A percentile compares a stretch with the other conserved stretches of the same genome.
These are phyloP conservation scores for Picochlorum sp. DNA, from an alignment of 139 green algal species.

Conservation along the genomic window DNA sequence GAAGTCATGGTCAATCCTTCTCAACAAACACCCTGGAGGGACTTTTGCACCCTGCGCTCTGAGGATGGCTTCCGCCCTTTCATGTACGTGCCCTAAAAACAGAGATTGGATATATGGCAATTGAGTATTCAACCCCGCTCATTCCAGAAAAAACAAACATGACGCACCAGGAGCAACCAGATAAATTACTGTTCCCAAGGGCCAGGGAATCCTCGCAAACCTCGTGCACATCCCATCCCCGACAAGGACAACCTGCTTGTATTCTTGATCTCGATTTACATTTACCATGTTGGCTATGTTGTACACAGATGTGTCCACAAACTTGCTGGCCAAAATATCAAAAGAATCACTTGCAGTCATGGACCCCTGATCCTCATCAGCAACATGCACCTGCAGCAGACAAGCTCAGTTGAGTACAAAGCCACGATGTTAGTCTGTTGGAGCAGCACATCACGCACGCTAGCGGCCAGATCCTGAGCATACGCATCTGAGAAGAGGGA, in stretches of 20 bases:
- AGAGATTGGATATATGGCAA: background rate
- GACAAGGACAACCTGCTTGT: conserved; percentile 62
- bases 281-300: conserved; percentile 40
- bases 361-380: background rate
- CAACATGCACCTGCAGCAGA: background rate
- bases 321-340: conserved; percentile 14
- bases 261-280: conserved; percentile 35
- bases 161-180: conserved; percentile 34
- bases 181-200: conserved; percentile 59
- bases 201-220: conserved; percentile 56
- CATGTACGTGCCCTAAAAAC: conserved; percentile 25
- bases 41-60: conserved; percentile 23
- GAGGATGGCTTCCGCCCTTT: conserved; percentile 34
- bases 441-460: too few species aligned
- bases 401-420: too few species aligned
- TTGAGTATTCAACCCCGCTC: background rate
- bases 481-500: background rate
- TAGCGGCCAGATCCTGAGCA: background rate
- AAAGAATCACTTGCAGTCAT: conserved; percentile 4
- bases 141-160: background rate
- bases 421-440: too few species aligned
- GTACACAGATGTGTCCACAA: conserved; percentile 33
- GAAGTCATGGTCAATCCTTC: conserved; percentile 32
- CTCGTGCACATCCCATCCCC: conserved; percentile 62
- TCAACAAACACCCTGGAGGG: conserved; percentile 51